phyloP scores from a whole-genome alignment of 2,329 filamentous ascomycete species.

The Dothideomycetes sp. region DNA sequence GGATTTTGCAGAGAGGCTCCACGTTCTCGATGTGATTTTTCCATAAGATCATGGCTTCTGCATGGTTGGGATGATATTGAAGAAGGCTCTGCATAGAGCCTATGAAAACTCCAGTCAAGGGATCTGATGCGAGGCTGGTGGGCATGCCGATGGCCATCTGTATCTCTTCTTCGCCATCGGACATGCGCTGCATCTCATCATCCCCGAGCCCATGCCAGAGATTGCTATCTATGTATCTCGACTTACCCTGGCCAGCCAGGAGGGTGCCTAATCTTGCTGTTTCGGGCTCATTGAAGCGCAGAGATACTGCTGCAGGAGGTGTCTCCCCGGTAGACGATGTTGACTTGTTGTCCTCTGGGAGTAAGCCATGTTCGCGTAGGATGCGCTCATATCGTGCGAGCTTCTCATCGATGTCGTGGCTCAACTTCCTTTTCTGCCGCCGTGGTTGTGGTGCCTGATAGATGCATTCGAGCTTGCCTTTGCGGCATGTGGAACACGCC shows the following conservation, averaged over 20 bases:
- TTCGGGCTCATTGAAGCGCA: background rate
- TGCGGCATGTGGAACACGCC: constrained; percentile 23
- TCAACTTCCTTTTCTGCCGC: constrained; percentile 26
- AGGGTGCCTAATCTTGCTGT: constrained; percentile 14
- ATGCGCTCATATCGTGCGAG: constrained; percentile 31
- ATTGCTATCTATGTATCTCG: constrained; percentile 31
- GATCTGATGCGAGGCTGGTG: constrained; percentile 10
- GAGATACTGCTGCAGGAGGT: background rate
- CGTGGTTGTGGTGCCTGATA: constrained; percentile 30
- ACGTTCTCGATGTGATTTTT: constrained; percentile 60
- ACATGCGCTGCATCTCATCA: constrained; percentile 16
- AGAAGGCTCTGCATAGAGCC: constrained; percentile 6
- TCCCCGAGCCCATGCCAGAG: constrained; percentile 19
- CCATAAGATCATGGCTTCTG: constrained; percentile 17
- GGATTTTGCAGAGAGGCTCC: constrained; percentile 58
- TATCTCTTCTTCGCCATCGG: constrained; percentile 18
- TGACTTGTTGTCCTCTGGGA: constrained; percentile 11
- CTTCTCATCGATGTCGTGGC: constrained; percentile 22
- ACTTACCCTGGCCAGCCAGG: constrained; percentile 22
- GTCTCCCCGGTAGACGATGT: background rate
- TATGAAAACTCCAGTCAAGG: constrained; percentile 17
- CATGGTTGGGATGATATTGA: constrained; percentile 2
- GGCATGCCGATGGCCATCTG: constrained; percentile 1
- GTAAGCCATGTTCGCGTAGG: constrained; percentile 24
- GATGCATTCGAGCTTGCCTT: constrained; percentile 25